Evolutionary conservation across 78 protist species (phyloP).

Genomic region (Diacronema lutheri): DNA sequence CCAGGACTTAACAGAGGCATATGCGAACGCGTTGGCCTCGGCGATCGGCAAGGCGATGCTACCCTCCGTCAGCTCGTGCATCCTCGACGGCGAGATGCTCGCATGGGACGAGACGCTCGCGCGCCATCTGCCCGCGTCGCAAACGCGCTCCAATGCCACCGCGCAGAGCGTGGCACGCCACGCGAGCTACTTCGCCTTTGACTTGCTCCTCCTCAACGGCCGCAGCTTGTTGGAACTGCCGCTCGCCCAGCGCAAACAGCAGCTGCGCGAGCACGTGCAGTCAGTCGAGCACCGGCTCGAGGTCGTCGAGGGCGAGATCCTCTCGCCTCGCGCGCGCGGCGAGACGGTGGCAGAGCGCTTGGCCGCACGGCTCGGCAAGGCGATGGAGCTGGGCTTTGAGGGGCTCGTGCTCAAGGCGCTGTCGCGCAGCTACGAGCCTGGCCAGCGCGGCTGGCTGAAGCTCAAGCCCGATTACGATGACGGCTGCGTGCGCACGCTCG

Average conservation of each 20-base stretch:
- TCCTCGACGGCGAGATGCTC: slow-evolving; percentile 30
- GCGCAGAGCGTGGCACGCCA: neutral
- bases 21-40: neutral
- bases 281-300: neutral
- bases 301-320: neutral
- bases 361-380: neutral
- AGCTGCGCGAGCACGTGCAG: neutral
- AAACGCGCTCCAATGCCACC: neutral
- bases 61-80: neutral
- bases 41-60: neutral
- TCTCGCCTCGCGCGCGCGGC: no score
- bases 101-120: neutral
- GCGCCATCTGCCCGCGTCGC: neutral
- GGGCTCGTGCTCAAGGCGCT: slow-evolving; percentile 1
- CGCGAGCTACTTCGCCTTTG: neutral
- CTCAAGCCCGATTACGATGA: slow-evolving; percentile 4
- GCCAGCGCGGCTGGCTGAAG: neutral
- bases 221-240: neutral
- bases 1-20: neutral
- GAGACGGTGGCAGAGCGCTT: no score
- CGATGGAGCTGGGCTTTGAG: neutral
- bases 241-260: neutral
- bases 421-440: neutral
- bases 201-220: neutral
- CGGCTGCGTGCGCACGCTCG: neutral